Evolutionary conservation across 2,329 filamentous ascomycete species (phyloP), one percentile per base, ranked within the genome.

Genomic region (Macrophomina tecta): DNA sequence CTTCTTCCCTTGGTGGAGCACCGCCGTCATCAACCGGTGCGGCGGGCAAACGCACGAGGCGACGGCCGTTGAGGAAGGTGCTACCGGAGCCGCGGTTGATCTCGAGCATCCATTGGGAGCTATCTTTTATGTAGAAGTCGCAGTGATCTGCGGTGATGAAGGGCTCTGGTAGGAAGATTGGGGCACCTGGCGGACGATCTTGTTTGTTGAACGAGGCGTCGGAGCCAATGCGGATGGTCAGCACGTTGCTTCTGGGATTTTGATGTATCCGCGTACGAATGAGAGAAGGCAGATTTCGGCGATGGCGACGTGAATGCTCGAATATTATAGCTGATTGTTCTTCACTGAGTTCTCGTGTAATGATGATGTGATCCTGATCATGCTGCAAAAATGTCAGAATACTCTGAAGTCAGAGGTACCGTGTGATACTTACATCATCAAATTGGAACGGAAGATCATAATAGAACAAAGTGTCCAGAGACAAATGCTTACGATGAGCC

Each of bases 361-460:
- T 60, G 23, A 60, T 63, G 30, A 67, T n/a, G 66, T 18, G n/a
- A 12, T 60, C 32, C 18, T 30, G 40, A 23, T 64, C 23, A n/a
- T 36, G 8, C 65, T 52, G 32, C 36, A 18, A 58, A n/a, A 8
- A 3, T 28, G 23, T 60, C 14, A 60, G 55, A 32, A 30, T 7
- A 14, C 12, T 16, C 9, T 23, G 9, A 3, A 6, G 9, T 23
- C 2, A 4, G n/a, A 46, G n/a, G 11, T 3, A 11, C 8, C 28
- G 38, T n/a, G 14, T 14, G 40, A 4, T 36, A 30, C 28, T 52
- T 42, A 38, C 53, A 14, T 9, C 51, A 30, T 56, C 64, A 18
- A 66, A 51, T 5, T 60, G n/a, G 12, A 56, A 67, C 5, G 58
- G 58, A 38, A 67, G 65, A 32, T 55, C 58, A n/a, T 64, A 64